Conservation (phyloP, 768 basidiomycete genomes). For the Termitomyces sp. region DNA sequence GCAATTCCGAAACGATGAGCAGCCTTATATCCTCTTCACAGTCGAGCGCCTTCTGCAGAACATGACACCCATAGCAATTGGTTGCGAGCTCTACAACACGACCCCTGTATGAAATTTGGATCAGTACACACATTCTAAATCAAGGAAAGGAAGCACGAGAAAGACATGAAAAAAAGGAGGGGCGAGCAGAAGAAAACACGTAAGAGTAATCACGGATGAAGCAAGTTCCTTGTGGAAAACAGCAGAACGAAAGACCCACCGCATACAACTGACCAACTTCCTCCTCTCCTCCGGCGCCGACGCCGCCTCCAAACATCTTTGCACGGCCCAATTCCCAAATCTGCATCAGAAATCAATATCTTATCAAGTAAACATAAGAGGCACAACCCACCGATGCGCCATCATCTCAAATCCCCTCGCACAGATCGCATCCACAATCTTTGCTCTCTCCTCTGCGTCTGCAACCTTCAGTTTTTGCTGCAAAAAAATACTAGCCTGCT, state of each 20-base stretch:
- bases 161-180: neutral
- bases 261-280: conserved; percentile 84
- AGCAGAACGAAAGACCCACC: conserved; percentile 32
- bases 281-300: conserved; percentile 67
- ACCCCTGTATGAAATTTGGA: conserved; percentile 37
- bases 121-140: neutral
- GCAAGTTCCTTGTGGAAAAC: neutral
- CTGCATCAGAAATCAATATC: conserved; percentile 25
- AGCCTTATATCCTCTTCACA: conserved; percentile 85
- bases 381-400: conserved; percentile 61
- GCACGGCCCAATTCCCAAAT: conserved; percentile 92
- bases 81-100: conserved; percentile 83
- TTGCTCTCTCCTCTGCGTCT: conserved; percentile 66
- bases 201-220: neutral
- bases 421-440: conserved; percentile 86
- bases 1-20: conserved; percentile 78
- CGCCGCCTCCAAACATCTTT: conserved; percentile 79
- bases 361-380: neutral
- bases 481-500: conserved; percentile 86
- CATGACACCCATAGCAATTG: conserved; percentile 87
- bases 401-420: conserved; percentile 87
- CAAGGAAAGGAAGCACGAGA: neutral
- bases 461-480: conserved; percentile 90
- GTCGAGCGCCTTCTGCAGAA: conserved; percentile 84
- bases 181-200: neutral